phyloP scores from a whole-genome alignment of 1,284 basidiomycete species.

The Puccinia brachypodii region DNA sequence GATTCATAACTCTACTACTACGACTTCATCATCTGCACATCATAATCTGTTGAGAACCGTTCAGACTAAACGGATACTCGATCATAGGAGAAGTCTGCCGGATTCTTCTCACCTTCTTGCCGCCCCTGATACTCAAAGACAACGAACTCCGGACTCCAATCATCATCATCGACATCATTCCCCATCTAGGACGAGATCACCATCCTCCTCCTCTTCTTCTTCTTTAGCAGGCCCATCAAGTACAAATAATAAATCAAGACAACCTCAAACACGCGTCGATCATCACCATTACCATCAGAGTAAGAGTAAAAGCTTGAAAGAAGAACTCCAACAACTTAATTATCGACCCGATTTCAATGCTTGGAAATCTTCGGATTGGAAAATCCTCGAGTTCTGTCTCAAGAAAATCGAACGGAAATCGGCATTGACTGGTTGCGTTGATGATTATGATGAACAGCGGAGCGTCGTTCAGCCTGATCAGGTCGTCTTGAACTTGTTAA shows the following conservation, averaged over 20 bases:
- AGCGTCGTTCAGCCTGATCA: neutral
- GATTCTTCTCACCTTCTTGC: neutral
- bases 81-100: neutral
- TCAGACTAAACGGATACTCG: neutral
- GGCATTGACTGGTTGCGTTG: neutral
- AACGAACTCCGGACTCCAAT: neutral
- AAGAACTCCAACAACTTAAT: conserved; percentile 8
- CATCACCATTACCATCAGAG: too few relatives aligned
- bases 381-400: conserved; percentile 31
- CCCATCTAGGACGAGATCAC: neutral
- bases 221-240: too few relatives aligned
- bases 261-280: too few relatives aligned
- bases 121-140: neutral
- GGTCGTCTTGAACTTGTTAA: conserved; percentile 25
- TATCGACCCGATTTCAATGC: conserved; percentile 21
- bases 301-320: conserved; percentile 1
- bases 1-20: neutral
- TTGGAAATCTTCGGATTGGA: conserved; percentile 34
- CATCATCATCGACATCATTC: neutral
- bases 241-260: too few relatives aligned
- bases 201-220: too few relatives aligned
- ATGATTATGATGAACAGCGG: neutral
- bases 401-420: conserved; percentile 5
- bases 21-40: neutral
- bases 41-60: conserved; percentile 4